Conservation (phyloP, 78 protist species). For the Diacronema lutheri region DNA sequence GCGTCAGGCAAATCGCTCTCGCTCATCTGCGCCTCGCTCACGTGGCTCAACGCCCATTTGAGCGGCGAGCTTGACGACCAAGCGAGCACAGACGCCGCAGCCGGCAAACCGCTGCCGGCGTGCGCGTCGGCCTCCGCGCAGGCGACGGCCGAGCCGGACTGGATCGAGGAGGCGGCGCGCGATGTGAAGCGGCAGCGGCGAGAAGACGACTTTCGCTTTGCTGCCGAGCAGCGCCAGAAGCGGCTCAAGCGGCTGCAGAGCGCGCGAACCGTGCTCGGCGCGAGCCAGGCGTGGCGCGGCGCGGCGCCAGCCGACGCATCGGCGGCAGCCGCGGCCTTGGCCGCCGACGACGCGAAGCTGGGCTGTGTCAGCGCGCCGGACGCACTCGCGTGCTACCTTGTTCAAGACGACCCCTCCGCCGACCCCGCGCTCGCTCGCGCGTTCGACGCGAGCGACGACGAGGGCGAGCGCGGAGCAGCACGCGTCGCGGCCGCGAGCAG, state of each 20-base stretch:
- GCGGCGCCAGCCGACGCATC: no score
- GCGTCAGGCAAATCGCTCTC: constrained; percentile 20
- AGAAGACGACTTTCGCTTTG: no score
- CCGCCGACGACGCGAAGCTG: background rate
- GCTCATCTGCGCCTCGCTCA: background rate
- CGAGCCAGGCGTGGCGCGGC: no score
- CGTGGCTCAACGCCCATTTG: background rate
- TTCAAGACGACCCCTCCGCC: no score
- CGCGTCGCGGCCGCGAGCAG: background rate
- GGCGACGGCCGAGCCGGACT: background rate
- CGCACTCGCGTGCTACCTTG: no score
- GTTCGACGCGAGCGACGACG: background rate
- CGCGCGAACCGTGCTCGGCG: no score
- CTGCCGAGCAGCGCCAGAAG: background rate
- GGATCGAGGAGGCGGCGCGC: background rate
- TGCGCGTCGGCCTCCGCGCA: background rate
- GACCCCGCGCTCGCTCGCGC: background rate
- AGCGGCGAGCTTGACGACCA: background rate
- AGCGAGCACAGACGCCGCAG: no score
- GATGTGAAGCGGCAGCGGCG: background rate
- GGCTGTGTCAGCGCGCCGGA: background rate
- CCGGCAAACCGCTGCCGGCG: no score
- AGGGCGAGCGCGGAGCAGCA: background rate
- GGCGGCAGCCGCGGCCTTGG: background rate
- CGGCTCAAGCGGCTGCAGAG: background rate